These are phyloP conservation scores for Suhomyces chickasaworum DNA, from an alignment of 1,139 yeast genomes.

Conservation along the genomic window DNA sequence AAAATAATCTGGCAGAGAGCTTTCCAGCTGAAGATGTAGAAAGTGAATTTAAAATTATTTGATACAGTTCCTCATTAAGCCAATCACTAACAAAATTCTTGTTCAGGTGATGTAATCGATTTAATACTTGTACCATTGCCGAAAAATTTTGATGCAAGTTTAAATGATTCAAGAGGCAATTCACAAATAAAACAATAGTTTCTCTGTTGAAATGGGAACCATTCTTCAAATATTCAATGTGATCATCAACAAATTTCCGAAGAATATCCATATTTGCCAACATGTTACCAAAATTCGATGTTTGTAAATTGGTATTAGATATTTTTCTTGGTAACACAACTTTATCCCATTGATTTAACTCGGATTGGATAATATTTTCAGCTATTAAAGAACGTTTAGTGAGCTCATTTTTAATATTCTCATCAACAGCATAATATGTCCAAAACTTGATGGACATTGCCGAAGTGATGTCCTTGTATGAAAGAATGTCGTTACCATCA, in stretches of 20 bases:
- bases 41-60: conserved; percentile 33
- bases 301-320: conserved; percentile 25
- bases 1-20: conserved; percentile 29
- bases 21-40: conserved; percentile 34
- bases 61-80: conserved; percentile 35
- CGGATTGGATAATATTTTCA: conserved; percentile 18
- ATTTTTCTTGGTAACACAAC: conserved; percentile 22
- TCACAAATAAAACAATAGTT: conserved; percentile 36
- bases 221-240: conserved; percentile 26
- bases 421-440: conserved; percentile 29
- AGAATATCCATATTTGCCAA: conserved; percentile 34
- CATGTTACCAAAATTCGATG: conserved; percentile 33
- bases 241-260: conserved; percentile 27
- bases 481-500: conserved; percentile 16
- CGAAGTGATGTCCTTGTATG: conserved; percentile 34
- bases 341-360: conserved; percentile 16
- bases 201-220: conserved; percentile 19
- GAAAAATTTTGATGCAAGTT: conserved; percentile 39
- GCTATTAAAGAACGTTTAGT: conserved; percentile 16
- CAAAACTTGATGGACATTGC: conserved; percentile 35
- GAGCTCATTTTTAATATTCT: conserved; percentile 21
- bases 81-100: conserved; percentile 21
- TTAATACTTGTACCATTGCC: conserved; percentile 31
- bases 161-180: conserved; percentile 43
- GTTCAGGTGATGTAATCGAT: conserved; percentile 24